phyloP scores from a whole-genome alignment of 78 protist species.

The slime mould (Dictyostelium discoideum) region dicty_2.7 NC_007089.4:4326501-4327000 shows the following conservation, averaged over 20 bases:
- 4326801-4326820: background rate
- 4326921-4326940: background rate
- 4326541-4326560: slow-evolving; percentile 24
- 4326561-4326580: slow-evolving; percentile 11
- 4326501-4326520: slow-evolving; percentile 3
- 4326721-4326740: background rate
- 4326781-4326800: slow-evolving; percentile 15
- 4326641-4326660: background rate
- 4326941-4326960: background rate
- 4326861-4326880: background rate
- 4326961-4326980: background rate
- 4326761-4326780: background rate
- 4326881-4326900: background rate
- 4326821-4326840: slow-evolving; percentile 16
- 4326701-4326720: background rate
- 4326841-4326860: background rate
- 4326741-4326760: background rate
- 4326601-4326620: background rate
- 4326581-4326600: background rate
- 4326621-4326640: background rate
- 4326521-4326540: slow-evolving; percentile 3
- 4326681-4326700: background rate
- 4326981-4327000: background rate
- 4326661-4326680: background rate
- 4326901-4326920: background rate